phyloP scores from a whole-genome alignment of 164 flowering plant genomes.

The Tetracentron sinense region DNA sequence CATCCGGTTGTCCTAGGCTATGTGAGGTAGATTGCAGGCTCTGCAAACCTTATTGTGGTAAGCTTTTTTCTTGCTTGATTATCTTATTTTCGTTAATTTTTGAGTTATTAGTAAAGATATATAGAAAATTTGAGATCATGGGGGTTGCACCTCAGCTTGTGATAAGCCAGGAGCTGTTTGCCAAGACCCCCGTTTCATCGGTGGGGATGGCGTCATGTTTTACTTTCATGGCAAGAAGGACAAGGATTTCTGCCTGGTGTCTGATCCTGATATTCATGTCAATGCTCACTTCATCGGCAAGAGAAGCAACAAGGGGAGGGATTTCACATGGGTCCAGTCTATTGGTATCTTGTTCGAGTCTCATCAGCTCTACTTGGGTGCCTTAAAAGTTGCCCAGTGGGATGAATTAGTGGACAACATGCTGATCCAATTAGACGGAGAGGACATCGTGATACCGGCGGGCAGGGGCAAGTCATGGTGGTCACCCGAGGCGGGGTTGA shows the following conservation, averaged over 20 bases:
- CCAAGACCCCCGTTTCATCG: conserved; percentile 20
- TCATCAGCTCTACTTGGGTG: conserved; percentile 11
- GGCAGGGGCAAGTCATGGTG: conserved; percentile 7
- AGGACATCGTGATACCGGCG: conserved; percentile 1
- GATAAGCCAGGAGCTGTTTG: conserved; percentile 22
- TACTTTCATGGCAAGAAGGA: conserved; percentile 26
- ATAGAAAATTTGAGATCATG: neutral
- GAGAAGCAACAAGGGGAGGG: conserved; percentile 8
- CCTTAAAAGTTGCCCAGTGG: conserved; percentile 14
- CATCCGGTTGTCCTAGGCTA: conserved; percentile 21
- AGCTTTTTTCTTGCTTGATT: neutral
- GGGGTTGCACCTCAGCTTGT: conserved; percentile 8
- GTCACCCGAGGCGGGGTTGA: conserved; percentile 3
- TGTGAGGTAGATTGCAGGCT: conserved; percentile 25
- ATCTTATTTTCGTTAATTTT: too few species aligned
- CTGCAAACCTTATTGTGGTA: conserved; percentile 27
- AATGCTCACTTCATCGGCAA: conserved; percentile 22
- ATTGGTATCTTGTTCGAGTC: conserved; percentile 13
- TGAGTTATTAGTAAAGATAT: too few species aligned
- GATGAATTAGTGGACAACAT: conserved; percentile 8
- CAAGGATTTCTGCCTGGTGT: conserved; percentile 19
- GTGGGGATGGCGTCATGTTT: conserved; percentile 21
- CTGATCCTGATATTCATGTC: conserved; percentile 16
- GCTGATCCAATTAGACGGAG: conserved; percentile 13
- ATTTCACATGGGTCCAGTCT: conserved; percentile 20